phyloP scores from a whole-genome alignment of 345 rosid genomes.

The Eucalyptus sp. region DNA sequence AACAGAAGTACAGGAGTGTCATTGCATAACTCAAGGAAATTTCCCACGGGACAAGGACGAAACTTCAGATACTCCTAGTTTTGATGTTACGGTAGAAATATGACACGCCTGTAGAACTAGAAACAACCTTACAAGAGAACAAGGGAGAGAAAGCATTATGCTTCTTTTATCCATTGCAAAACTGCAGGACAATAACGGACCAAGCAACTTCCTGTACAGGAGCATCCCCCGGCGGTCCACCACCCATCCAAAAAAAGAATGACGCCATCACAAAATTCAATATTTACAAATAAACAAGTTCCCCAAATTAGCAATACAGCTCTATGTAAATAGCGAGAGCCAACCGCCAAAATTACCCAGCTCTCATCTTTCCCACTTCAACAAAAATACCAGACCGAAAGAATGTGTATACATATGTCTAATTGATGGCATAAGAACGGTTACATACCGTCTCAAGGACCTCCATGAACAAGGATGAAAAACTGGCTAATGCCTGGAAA shows the following conservation, averaged over 20 bases:
- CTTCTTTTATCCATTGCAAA: background rate
- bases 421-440: conserved; percentile 72
- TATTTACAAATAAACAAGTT: background rate
- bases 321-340: conserved; percentile 3
- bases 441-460: conserved; percentile 61
- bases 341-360: conserved; percentile 25
- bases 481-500: conserved; percentile 80
- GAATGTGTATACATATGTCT: conserved; percentile 7
- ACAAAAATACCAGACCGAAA: conserved; percentile 6
- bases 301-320: background rate
- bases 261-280: background rate
- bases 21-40: background rate
- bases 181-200: background rate
- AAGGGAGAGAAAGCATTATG: background rate
- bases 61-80: background rate
- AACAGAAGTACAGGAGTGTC: background rate
- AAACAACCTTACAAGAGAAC: background rate
- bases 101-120: background rate
- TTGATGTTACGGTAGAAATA: background rate
- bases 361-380: conserved; percentile 2
- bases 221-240: background rate
- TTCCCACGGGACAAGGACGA: background rate
- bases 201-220: conserved; percentile 32
- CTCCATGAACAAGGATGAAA: conserved; percentile 66
- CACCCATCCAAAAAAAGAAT: background rate